Percentiles rank a stretch among this genome's conserved stretches.
These are phyloP conservation scores for Polygonum aviculare DNA, from an alignment of 148 eudicot species.

Conservation along the genomic window DNA sequence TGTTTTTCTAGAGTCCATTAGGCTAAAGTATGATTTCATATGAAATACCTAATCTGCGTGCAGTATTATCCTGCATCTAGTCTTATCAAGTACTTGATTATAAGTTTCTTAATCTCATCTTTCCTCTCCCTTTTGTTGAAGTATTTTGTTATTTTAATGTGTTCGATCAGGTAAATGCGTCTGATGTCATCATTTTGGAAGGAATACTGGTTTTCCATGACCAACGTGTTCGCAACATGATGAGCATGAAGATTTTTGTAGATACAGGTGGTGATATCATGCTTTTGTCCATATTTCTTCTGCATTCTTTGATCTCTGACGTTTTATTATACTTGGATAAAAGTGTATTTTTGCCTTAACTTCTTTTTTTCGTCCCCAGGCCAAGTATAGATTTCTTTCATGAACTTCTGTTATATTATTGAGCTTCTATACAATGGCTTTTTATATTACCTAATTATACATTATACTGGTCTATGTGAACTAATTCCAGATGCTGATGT, in stretches of 20 bases:
- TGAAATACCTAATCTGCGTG: neutral
- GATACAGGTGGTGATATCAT: slow-evolving; percentile 55
- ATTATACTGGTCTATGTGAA: slow-evolving; percentile 7
- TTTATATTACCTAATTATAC: slow-evolving; percentile 4
- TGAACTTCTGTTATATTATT: neutral
- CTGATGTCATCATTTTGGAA: slow-evolving; percentile 94
- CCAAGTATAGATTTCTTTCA: neutral
- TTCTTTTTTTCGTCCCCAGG: neutral
- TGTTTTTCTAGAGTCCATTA: neutral
- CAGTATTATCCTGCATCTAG: neutral
- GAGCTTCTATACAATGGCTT: neutral
- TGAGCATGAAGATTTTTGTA: slow-evolving; percentile 97
- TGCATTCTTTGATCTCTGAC: slow-evolving; percentile 3
- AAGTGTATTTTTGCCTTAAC: neutral
- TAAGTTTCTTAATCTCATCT: neutral
- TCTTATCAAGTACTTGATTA: neutral
- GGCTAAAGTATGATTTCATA: neutral
- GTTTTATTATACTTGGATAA: neutral
- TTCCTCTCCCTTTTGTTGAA: neutral
- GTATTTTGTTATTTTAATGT: neutral
- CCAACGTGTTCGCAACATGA: slow-evolving; percentile 70
- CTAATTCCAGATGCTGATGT: slow-evolving; percentile 78
- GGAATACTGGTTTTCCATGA: slow-evolving; percentile 95
- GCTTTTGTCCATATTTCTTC: slow-evolving; percentile 9
- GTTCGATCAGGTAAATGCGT: slow-evolving; percentile 69